Base-by-base conservation (phyloP, 2,329 filamentous ascomycete genomes). In the Magnaporthales sp. region DNA sequence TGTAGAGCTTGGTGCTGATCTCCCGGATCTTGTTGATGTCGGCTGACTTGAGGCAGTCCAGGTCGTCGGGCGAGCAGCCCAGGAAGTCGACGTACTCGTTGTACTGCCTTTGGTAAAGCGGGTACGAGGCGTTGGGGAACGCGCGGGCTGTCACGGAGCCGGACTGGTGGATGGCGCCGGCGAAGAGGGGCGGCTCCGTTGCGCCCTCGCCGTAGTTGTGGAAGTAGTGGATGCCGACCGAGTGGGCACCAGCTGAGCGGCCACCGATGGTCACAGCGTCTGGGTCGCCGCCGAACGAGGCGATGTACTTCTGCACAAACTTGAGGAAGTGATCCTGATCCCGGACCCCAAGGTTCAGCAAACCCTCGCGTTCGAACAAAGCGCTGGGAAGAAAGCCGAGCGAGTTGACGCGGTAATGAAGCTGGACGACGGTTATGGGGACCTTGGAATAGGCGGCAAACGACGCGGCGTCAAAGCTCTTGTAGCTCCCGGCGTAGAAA, bases 1-100 rank as follows among this genome's bases (percentile, higher is more conserved):
- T 67, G 58, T 75, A 80, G 1, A 79, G 74, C 7, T 19, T 30
- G 32, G 51, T 46, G 2, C 32, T 54, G n/a, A 46, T 46, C 1
- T 46, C 31, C 9, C 63, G 32, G 24, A 64, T 56, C 11, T 38
- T 13, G 13, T 56, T 27, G 7, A 64, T 11, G 13, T 38, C 5
- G 8, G 63, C 32, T n/a, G 32, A 24, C 24, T 64, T 64, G 4
- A 64, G 63, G 31, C 63, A 64, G 10, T 32, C 26, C 3, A 64
- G 6, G 38, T 26, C 7, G 24, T 38, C 22, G 27, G 22, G 38
- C 63, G 51, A 27, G 32, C 63, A 15, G 29, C 51, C 11, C n/a
- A 46, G 38, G 38, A 19, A 11, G 2, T 22, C 38, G 4, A 64
- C 11, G 13, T 54, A 64, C 26, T 64, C 63, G 11, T 19, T 30